phyloP scores from a whole-genome alignment of 108 stramenopile species.

The Schizochytrium sp. region DNA sequence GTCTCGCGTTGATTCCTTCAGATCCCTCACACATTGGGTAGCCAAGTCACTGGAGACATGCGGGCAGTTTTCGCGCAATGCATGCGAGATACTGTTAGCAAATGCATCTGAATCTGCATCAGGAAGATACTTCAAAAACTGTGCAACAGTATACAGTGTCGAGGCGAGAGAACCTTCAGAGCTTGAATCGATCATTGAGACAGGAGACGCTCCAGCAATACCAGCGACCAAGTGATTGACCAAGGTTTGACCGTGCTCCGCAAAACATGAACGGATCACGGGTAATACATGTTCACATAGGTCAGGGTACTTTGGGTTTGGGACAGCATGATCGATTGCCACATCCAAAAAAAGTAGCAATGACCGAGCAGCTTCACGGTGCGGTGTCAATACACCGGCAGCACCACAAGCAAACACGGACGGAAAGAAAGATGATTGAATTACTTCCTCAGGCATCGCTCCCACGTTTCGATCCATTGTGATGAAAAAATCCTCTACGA shows the following conservation, averaged over 20 bases:
- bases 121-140: neutral
- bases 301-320: neutral
- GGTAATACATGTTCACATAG: neutral
- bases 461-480: neutral
- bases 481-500: constrained; percentile 48
- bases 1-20: neutral
- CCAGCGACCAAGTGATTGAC: constrained; percentile 29
- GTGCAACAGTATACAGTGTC: neutral
- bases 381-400: neutral
- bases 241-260: neutral
- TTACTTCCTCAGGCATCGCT: neutral
- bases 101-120: neutral
- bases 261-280: neutral
- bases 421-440: constrained; percentile 20
- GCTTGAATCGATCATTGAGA: neutral
- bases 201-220: constrained; percentile 9
- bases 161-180: neutral
- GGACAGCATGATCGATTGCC: neutral
- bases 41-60: constrained; percentile 1
- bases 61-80: neutral
- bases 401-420: neutral
- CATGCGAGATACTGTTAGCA: neutral
- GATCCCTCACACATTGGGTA: neutral
- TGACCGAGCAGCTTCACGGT: neutral
- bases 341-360: neutral